Percentiles rank a stretch among this genome's conserved stretches.
These are phyloP conservation scores for Triadica sebifera DNA, from an alignment of 345 rosid species.

Conservation along the genomic window DNA sequence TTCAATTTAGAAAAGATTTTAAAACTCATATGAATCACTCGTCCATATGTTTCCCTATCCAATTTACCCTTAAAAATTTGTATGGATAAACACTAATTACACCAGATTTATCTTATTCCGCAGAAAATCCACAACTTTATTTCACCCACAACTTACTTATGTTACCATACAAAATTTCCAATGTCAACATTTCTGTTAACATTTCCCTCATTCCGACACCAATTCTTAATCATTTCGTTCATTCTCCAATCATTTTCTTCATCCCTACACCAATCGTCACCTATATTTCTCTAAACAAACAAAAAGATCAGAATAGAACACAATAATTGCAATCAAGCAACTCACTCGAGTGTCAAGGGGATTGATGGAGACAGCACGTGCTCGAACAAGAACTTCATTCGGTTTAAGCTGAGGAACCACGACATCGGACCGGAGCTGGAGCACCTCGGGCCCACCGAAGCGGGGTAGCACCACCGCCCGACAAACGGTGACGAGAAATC, in stretches of 20 bases:
- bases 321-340: slow-evolving; percentile 10
- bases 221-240: not conserved
- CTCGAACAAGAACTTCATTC: slow-evolving; percentile 75
- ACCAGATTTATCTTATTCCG: not conserved
- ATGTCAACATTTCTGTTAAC: not conserved
- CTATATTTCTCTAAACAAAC: not conserved
- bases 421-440: slow-evolving; percentile 69
- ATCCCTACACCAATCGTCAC: slow-evolving; percentile 11
- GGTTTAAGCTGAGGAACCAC: slow-evolving; percentile 73
- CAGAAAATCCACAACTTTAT: no score
- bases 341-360: slow-evolving; percentile 92
- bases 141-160: not conserved
- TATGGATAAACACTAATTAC: not conserved
- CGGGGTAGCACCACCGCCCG: slow-evolving; percentile 84
- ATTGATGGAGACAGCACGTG: slow-evolving; percentile 85
- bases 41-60: not conserved
- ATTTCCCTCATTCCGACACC: not conserved
- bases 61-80: not conserved
- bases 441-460: slow-evolving; percentile 87
- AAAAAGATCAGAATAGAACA: not conserved
- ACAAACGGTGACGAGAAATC: slow-evolving; percentile 63
- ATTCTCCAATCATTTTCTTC: not conserved
- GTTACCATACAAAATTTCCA: not conserved
- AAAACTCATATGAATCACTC: not conserved
- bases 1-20: not conserved